Evolutionary conservation across 352 stramenopile species (phyloP).

Genomic region (Blastocystis sp.): DNA sequence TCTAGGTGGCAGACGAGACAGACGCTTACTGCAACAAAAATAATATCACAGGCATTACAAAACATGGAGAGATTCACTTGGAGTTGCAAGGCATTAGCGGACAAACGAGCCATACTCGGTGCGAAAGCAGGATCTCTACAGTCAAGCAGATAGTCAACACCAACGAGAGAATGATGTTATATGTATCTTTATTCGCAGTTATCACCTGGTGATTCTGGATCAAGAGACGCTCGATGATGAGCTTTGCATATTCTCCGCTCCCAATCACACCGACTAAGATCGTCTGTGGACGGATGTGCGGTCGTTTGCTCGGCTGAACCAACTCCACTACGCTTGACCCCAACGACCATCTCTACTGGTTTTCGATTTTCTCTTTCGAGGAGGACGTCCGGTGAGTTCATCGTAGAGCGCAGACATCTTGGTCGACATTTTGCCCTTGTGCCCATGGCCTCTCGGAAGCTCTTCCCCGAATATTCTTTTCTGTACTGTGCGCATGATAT

Average conservation of each 20-base stretch:
- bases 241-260: neutral
- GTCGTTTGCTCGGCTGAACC: neutral
- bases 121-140: neutral
- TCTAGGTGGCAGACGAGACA: neutral
- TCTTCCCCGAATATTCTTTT: conserved; percentile 14
- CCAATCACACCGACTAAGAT: conserved; percentile 38
- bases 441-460: conserved; percentile 42
- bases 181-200: neutral
- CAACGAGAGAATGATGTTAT: neutral
- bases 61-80: neutral
- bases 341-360: neutral
- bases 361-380: neutral
- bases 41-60: neutral
- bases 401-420: conserved; percentile 42
- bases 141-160: neutral
- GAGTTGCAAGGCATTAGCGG: neutral
- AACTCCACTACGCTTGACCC: neutral
- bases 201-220: conserved; percentile 28
- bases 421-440: conserved; percentile 48
- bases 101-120: neutral
- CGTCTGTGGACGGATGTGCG: neutral
- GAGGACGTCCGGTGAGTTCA: conserved; percentile 1
- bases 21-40: neutral
- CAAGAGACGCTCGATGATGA: conserved; percentile 24
- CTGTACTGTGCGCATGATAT: neutral